Conservation (phyloP, 805 yeast species). For the Wickerhamiella occidentalis region DNA sequence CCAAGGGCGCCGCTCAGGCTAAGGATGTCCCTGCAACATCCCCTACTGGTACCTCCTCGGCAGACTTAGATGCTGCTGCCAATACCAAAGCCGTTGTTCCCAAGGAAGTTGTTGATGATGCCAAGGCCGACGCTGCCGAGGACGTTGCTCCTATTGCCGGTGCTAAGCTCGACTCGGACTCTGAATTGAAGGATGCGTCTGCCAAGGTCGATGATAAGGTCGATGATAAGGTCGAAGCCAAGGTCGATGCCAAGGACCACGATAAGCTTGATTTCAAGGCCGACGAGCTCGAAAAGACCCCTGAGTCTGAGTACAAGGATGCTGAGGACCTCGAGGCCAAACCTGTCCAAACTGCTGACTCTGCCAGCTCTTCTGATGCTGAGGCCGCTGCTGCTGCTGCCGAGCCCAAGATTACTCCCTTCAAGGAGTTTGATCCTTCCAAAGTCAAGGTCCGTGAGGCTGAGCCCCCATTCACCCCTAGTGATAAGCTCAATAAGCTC, state of each 20-base stretch:
- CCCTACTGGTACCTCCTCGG: too few relatives aligned
- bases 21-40: neutral
- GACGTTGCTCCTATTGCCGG: neutral
- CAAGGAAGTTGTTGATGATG: neutral
- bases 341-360: neutral
- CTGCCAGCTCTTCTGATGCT: neutral
- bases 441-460: constrained; percentile 8
- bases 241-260: neutral
- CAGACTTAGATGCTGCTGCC: neutral
- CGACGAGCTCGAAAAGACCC: neutral
- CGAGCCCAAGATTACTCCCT: neutral
- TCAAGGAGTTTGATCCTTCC: constrained; percentile 1
- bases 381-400: neutral
- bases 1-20: neutral
- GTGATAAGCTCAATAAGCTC: constrained; percentile 6
- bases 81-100: neutral
- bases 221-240: neutral
- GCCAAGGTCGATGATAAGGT: neutral
- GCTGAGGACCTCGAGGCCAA: constrained; percentile 2
- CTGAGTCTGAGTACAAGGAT: neutral
- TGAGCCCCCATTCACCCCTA: neutral
- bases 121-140: constrained; percentile 2
- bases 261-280: too few relatives aligned
- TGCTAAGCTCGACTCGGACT: neutral
- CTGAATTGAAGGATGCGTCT: neutral